phyloP scores from a whole-genome alignment of 1,139 yeast genomes.

The Arxiozyma slooffiae region DNA sequence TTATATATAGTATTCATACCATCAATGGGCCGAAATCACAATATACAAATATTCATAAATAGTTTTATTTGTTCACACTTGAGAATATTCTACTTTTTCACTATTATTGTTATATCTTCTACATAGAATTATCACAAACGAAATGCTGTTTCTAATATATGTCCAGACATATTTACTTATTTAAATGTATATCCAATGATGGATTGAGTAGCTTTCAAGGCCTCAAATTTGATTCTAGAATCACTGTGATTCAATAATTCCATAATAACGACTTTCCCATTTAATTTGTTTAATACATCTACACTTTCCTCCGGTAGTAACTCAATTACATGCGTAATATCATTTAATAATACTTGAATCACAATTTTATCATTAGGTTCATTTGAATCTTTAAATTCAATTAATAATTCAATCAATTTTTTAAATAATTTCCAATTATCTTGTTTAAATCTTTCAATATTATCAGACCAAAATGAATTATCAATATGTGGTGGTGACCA shows the following conservation, averaged over 20 bases:
- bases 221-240: slow-evolving; percentile 87
- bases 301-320: slow-evolving; percentile 46
- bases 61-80: not conserved
- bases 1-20: no score
- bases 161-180: slow-evolving; percentile 11
- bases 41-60: no score
- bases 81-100: not conserved
- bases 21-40: no score
- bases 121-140: not conserved
- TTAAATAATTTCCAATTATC: slow-evolving; percentile 65
- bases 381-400: slow-evolving; percentile 22
- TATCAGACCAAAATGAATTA: slow-evolving; percentile 82
- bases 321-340: slow-evolving; percentile 63
- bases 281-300: slow-evolving; percentile 39
- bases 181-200: slow-evolving; percentile 66
- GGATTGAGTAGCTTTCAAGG: slow-evolving; percentile 85
- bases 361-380: slow-evolving; percentile 25
- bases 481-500: slow-evolving; percentile 95
- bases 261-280: slow-evolving; percentile 74
- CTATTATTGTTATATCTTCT: not conserved
- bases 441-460: slow-evolving; percentile 65
- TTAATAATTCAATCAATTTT: slow-evolving; percentile 39
- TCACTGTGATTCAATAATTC: slow-evolving; percentile 71
- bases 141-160: not conserved
- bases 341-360: slow-evolving; percentile 41